Base-by-base conservation (phyloP, 2,329 filamentous ascomycete species). In the Neodidymelliopsis sp. region DNA sequence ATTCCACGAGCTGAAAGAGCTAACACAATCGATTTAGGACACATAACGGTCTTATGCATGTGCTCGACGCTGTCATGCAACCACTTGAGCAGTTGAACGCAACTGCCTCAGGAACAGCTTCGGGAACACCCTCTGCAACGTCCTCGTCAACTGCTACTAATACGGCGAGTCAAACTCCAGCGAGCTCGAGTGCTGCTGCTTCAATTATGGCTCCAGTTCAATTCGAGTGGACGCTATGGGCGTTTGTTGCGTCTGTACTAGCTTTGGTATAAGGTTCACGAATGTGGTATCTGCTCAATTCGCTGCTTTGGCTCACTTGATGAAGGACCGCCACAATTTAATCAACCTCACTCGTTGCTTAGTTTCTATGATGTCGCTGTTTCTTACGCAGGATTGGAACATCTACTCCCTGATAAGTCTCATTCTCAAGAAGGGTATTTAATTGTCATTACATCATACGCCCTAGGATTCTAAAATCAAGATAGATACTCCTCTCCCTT, bases 11-110 rank as follows among this genome's bases (percentile, higher is more conserved):
- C 2, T 2, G 22, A 10, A 15, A 2, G 4, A 18, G 16, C 16
- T 36, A 20, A 33, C 9, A 10, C 4, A 2, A 42, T 34, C 48
- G 19, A 42, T 13, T 10, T 37, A 63, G 60, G 24, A 54, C 57
- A 8, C 52, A 62, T 36, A 63, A 63, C 33, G 60, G 60, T 1
- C 45, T 62, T 8, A 46, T 62, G 44, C 60, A 62, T 34, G 49
- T 63, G 9, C 45, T 63, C 6, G 60, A 63, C 25, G 47, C 50
- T 5, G 49, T 63, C 29, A 62, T 63, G 58, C 8, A 46, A 5
- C 59, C 60, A 5, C 20, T 62, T 2, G 55, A 60, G 12, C 43
- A 60, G 29, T 19, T 54, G 8, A 54, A 60, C 34, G 16, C 43
- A 1, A 47, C 35, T 6, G 30, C 40, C 15, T 3, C 36, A 11